A percentile compares a stretch with the other conserved stretches of the same genome.
Conservation (phyloP, 1,139 yeast genomes). For the Yamadazyma siamensis region DNA sequence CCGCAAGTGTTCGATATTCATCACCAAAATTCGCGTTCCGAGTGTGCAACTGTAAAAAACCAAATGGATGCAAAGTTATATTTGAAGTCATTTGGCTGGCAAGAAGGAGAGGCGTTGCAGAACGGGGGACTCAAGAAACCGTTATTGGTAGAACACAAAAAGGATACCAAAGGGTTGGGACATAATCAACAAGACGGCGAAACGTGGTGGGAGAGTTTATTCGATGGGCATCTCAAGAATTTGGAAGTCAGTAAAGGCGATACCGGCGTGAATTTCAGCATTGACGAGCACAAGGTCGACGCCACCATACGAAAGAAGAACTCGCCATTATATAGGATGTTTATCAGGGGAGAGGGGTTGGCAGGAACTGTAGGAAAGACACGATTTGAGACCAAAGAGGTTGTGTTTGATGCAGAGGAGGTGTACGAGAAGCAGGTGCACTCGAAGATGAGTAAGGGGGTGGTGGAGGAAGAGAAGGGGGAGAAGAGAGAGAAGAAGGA, state of each 20-base stretch:
- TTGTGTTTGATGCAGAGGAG: slow-evolving; percentile 15
- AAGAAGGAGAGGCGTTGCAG: slow-evolving; percentile 80
- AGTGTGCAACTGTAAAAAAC: background rate
- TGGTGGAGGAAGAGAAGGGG: slow-evolving; percentile 7
- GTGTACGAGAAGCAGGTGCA: slow-evolving; percentile 19
- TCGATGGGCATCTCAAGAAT: slow-evolving; percentile 86
- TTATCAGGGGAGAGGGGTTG: slow-evolving; percentile 82
- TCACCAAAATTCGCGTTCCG: slow-evolving; percentile 1
- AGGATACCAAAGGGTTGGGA: slow-evolving; percentile 87
- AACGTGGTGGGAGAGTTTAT: slow-evolving; percentile 95
- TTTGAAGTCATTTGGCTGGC: slow-evolving; percentile 82
- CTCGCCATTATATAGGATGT: slow-evolving; percentile 68
- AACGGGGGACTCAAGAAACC: slow-evolving; percentile 84
- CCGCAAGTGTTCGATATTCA: slow-evolving; percentile 5
- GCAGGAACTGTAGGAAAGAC: slow-evolving; percentile 66
- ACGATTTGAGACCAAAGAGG: slow-evolving; percentile 17
- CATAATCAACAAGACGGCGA: slow-evolving; percentile 63
- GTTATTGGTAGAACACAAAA: slow-evolving; percentile 82
- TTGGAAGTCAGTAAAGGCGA: slow-evolving; percentile 52
- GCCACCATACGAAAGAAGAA: slow-evolving; percentile 43
- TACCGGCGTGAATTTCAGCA: slow-evolving; percentile 34
- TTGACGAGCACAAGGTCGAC: slow-evolving; percentile 37
- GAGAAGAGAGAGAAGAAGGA: slow-evolving; percentile 12
- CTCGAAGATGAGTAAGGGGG: slow-evolving; percentile 14
- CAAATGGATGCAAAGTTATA: slow-evolving; percentile 77